A percentile compares a stretch with the other conserved stretches of the same genome.
These are phyloP conservation scores for Incumbomyces lentus DNA, from an alignment of 2,329 filamentous ascomycete species.

Conservation along the genomic window DNA sequence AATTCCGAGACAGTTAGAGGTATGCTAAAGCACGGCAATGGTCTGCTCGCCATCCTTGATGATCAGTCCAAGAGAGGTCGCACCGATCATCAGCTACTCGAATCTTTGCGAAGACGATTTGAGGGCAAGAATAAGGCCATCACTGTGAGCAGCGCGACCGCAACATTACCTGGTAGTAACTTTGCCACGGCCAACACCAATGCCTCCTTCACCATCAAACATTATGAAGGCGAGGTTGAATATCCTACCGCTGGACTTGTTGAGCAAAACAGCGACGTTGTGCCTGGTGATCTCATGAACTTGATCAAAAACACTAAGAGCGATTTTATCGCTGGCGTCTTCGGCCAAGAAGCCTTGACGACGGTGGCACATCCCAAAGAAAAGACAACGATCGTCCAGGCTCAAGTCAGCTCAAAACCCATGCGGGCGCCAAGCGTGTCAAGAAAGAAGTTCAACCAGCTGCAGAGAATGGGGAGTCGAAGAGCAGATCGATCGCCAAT, in stretches of 20 bases:
- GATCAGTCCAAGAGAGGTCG: conserved; percentile 87
- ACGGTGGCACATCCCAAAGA: conserved; percentile 91
- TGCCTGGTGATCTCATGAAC: conserved; percentile 92
- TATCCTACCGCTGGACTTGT: conserved; percentile 79
- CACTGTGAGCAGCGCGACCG: conserved; percentile 61
- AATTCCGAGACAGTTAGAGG: conserved; percentile 91
- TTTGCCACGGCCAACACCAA: conserved; percentile 74
- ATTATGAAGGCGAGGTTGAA: conserved; percentile 94
- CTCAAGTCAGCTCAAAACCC: conserved; percentile 90
- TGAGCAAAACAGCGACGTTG: conserved; percentile 92
- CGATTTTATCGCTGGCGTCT: conserved; percentile 77
- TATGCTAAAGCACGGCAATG: conserved; percentile 83
- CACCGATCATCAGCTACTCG: conserved; percentile 79
- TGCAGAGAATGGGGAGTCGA: conserved; percentile 35
- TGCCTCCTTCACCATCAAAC: conserved; percentile 78
- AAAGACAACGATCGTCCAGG: conserved; percentile 83
- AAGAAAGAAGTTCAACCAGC: conserved; percentile 56
- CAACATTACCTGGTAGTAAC: conserved; percentile 75
- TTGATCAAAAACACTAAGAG: conserved; percentile 81
- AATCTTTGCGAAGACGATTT: conserved; percentile 84
- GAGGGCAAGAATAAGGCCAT: conserved; percentile 91
- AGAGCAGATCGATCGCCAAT: conserved; percentile 25
- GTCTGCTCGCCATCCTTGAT: conserved; percentile 84
- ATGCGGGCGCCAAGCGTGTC: conserved; percentile 88
- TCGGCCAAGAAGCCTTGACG: conserved; percentile 90